Percentiles rank a stretch among this genome's conserved stretches.
Conservation (phyloP, 2,329 filamentous ascomycete species). For the Mycocentrospora acerina region DNA sequence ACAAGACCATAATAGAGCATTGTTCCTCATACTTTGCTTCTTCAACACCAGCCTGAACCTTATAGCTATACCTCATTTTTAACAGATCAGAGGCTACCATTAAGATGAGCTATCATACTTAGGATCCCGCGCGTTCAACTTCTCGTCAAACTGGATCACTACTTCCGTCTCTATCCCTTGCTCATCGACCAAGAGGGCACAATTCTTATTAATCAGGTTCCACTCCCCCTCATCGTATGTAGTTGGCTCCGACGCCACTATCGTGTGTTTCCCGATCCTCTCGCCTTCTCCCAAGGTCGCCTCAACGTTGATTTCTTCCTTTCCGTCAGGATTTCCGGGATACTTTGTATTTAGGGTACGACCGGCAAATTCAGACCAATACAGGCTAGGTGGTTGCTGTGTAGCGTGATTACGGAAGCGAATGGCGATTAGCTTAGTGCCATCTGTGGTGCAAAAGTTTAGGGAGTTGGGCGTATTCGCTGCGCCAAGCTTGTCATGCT, state of each 20-base stretch:
- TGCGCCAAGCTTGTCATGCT: slow-evolving; percentile 44
- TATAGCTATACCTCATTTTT: too few species aligned
- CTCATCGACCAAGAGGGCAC: slow-evolving; percentile 47
- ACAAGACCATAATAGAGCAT: background rate
- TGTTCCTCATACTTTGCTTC: too few species aligned
- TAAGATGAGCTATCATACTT: slow-evolving; percentile 15
- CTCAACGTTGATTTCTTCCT: slow-evolving; percentile 36
- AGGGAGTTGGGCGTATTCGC: slow-evolving; percentile 50
- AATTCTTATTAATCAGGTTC: slow-evolving; percentile 53
- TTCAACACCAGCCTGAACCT: too few species aligned
- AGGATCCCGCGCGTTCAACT: slow-evolving; percentile 46
- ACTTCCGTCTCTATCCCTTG: slow-evolving; percentile 42
- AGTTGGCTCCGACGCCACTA: slow-evolving; percentile 56
- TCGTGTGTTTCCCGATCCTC: slow-evolving; percentile 54
- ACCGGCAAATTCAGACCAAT: slow-evolving; percentile 54
- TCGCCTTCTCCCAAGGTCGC: slow-evolving; percentile 40
- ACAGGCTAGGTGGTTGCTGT: slow-evolving; percentile 55
- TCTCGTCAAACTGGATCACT: slow-evolving; percentile 39
- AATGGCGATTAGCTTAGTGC: slow-evolving; percentile 51
- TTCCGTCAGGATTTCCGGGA: slow-evolving; percentile 50
- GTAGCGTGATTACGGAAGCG: slow-evolving; percentile 56
- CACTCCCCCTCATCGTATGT: slow-evolving; percentile 56
- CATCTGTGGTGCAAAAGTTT: slow-evolving; percentile 57
- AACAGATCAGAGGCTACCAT: too few species aligned
- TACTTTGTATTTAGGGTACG: slow-evolving; percentile 56